Conservation (phyloP, 1,284 basidiomycete species). For the Naganishia sp. region DNA sequence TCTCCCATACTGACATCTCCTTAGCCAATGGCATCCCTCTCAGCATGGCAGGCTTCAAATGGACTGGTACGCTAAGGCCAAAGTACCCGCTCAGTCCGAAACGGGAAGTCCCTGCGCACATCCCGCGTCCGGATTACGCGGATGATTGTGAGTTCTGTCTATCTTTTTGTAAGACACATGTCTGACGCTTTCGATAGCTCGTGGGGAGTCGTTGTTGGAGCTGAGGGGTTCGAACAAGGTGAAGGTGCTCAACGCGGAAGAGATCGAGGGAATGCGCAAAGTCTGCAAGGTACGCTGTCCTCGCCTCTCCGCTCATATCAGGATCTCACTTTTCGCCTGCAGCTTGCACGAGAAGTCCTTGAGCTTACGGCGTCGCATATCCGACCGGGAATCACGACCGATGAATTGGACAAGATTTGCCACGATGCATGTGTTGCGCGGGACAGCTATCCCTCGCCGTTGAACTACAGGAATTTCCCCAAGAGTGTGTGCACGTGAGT, state of each 20-base stretch:
- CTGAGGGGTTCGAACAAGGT: conserved; percentile 42
- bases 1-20: conserved; percentile 24
- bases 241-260: conserved; percentile 49
- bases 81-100: conserved; percentile 52
- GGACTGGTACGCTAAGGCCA: conserved; percentile 52
- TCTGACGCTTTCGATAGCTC: conserved; percentile 39
- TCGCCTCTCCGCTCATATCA: neutral
- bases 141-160: conserved; percentile 50
- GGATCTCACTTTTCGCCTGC: neutral
- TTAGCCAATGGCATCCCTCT: conserved; percentile 41
- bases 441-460: conserved; percentile 88
- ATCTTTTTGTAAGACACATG: neutral
- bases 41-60: conserved; percentile 49
- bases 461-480: conserved; percentile 90
- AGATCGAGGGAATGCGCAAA: conserved; percentile 53
- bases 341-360: conserved; percentile 88
- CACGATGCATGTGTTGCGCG: conserved; percentile 90
- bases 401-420: conserved; percentile 92
- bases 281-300: conserved; percentile 50
- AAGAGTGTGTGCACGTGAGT: conserved; percentile 95
- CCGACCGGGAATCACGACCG: conserved; percentile 88
- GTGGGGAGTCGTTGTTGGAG: conserved; percentile 49
- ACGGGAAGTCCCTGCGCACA: conserved; percentile 50
- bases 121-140: conserved; percentile 53
- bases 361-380: conserved; percentile 84